These are phyloP conservation scores for Aspergillus mulundensis DNA, from an alignment of 495 filamentous ascomycete genomes.

Conservation along the genomic window DNA sequence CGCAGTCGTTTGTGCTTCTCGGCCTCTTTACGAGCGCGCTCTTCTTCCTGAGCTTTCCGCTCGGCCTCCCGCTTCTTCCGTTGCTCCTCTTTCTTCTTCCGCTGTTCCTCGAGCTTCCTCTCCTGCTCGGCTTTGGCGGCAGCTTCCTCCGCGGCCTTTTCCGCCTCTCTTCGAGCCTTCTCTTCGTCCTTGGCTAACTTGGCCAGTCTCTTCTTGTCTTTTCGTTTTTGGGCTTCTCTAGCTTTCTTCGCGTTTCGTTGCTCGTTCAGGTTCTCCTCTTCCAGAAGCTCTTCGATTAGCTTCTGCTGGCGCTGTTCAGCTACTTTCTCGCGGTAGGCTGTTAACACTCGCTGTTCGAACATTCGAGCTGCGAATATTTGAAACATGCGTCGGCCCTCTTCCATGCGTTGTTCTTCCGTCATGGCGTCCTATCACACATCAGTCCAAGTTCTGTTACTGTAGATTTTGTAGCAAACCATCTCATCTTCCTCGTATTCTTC, in stretches of 20 bases:
- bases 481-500: constrained; percentile 84
- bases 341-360: constrained; percentile 97
- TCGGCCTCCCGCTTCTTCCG: constrained; percentile 90
- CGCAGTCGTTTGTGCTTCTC: constrained; percentile 73
- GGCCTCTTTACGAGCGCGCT: constrained; percentile 71
- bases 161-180: constrained; percentile 76
- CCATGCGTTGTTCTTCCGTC: constrained; percentile 98
- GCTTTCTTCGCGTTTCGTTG: constrained; percentile 89
- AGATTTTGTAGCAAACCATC: constrained; percentile 48
- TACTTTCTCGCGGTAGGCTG: constrained; percentile 96
- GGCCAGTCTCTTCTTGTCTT: constrained; percentile 81
- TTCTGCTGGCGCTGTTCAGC: constrained; percentile 86
- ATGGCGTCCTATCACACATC: constrained; percentile 71
- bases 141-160: constrained; percentile 88
- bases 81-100: constrained; percentile 78
- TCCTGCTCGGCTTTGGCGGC: constrained; percentile 70
- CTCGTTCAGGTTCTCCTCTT: constrained; percentile 68
- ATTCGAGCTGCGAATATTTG: constrained; percentile 99
- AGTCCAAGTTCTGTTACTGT: constrained; percentile 16
- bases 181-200: constrained; percentile 87
- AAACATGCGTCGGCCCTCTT: constrained; percentile 97
- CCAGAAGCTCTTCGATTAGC: constrained; percentile 85
- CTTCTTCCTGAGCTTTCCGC: constrained; percentile 84
- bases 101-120: constrained; percentile 75
- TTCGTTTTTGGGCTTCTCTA: constrained; percentile 87